These are phyloP conservation scores for Lachancea lanzarotensis DNA, from an alignment of 805 yeast genomes.

Conservation along the genomic window DNA sequence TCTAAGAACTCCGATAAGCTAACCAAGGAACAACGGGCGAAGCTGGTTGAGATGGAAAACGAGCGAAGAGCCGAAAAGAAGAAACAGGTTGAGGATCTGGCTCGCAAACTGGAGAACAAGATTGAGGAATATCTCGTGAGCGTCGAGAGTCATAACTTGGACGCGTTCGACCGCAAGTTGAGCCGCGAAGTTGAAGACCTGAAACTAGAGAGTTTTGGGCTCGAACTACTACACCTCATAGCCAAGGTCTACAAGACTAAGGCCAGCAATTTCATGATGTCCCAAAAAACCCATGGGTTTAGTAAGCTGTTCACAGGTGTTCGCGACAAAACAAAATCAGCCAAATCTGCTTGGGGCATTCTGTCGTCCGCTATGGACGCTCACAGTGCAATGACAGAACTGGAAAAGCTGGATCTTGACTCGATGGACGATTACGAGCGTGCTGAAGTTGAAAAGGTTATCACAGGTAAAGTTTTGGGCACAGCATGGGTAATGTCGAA, in stretches of 20 bases:
- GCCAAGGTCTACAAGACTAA: conserved; percentile 73
- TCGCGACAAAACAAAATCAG: conserved; percentile 76
- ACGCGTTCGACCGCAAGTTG: conserved; percentile 45
- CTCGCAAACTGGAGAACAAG: conserved; percentile 41
- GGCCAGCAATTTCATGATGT: conserved; percentile 64
- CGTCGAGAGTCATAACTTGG: conserved; percentile 41
- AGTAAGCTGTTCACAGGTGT: conserved; percentile 76
- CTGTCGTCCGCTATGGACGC: conserved; percentile 84
- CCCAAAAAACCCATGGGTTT: conserved; percentile 79
- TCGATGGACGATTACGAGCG: conserved; percentile 52
- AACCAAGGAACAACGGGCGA: conserved; percentile 42
- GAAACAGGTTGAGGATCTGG: conserved; percentile 45
- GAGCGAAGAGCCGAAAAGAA: conserved; percentile 47
- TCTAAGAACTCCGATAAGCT: conserved; percentile 20
- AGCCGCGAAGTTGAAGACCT: conserved; percentile 65
- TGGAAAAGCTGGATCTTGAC: conserved; percentile 61
- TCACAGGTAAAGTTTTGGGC: conserved; percentile 84
- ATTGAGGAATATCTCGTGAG: conserved; percentile 43
- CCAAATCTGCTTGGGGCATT: conserved; percentile 78
- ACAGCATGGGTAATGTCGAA: conserved; percentile 95
- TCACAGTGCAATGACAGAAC: conserved; percentile 66
- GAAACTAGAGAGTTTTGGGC: conserved; percentile 92
- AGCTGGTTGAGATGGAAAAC: conserved; percentile 43
- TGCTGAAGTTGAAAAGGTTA: conserved; percentile 71
- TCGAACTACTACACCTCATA: conserved; percentile 76